Evolutionary conservation across 805 yeast species (phyloP), one percentile per base, ranked within the genome.

Genomic region (Schizosaccharomyces octosporus): DNA sequence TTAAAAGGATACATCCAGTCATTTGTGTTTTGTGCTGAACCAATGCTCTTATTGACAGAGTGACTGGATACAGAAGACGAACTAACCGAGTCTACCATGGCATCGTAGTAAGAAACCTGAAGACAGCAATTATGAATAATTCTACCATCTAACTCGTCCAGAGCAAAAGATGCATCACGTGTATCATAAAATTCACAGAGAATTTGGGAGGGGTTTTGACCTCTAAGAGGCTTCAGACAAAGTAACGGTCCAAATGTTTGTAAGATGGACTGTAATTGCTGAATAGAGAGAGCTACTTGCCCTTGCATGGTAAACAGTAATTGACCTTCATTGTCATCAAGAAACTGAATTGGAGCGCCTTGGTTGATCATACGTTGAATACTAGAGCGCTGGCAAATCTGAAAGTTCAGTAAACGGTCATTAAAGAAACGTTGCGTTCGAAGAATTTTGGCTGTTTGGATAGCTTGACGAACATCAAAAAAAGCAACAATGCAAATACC

Each of bases 121-220:
- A 63, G 24, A 32, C 48, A 17, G 36, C 62, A 58, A 39, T 64
- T 66, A 17, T 66, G 63, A 67, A 64, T 29, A 67, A 68, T 27
- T 64, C 65, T 42, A 60, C 69, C 59, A 67, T 64, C 32, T 60
- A 64, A 39, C 63, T 65, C 61, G 42, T 64, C 54, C 45, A 63
- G 66, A 3, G 73, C 69, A 24, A 67, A 65, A 57, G 72, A 70
- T 1, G 75, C 69, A 21, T 72, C 67, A 51, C 75, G 67, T 27
- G 73, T 64, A 62, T 73, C 75, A 61, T 64, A 72, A 63, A 66
- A 73, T 21, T 68, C 69, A 59, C 75, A 71, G 48, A 66, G 60
- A 59, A 68, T 70, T 11, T 55, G 54, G 17, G 61, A 36, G 29
- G 62, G 63, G 59, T 59, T 62, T 36, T 63, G 64, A 43, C 45